phyloP scores from a whole-genome alignment of 2,329 filamentous ascomycete species.

The Fusarium solani-melongenae region DNA sequence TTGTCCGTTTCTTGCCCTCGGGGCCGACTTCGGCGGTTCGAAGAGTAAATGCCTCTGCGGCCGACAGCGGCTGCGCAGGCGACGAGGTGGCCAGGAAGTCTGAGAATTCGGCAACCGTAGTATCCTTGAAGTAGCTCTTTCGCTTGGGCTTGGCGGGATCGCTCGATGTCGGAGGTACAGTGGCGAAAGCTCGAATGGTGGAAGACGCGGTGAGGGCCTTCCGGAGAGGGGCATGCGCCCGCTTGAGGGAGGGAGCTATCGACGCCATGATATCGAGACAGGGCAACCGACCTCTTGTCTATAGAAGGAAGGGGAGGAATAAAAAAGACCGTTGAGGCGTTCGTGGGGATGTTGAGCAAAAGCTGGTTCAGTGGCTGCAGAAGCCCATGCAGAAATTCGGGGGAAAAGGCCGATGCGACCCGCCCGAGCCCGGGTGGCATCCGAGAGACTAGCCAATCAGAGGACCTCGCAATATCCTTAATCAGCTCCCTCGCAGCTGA shows the following conservation, averaged over 20 bases:
- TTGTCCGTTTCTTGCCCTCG: constrained; percentile 69
- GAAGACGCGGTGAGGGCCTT: constrained; percentile 51
- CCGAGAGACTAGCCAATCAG: constrained; percentile 36
- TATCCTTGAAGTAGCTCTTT: constrained; percentile 70
- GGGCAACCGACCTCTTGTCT: neutral
- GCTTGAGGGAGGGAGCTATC: constrained; percentile 54
- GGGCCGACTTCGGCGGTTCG: constrained; percentile 74
- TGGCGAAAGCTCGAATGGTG: constrained; percentile 57
- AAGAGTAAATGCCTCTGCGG: constrained; percentile 68
- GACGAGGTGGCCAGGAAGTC: constrained; percentile 64
- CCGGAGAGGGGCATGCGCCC: constrained; percentile 56
- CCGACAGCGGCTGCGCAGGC: constrained; percentile 55
- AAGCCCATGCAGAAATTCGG: constrained; percentile 43
- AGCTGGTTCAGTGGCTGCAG: constrained; percentile 29
- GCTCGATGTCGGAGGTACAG: constrained; percentile 53
- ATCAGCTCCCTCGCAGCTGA: constrained; percentile 28
- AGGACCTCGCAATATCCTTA: constrained; percentile 28
- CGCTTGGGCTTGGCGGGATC: constrained; percentile 44
- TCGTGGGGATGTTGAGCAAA: constrained; percentile 33
- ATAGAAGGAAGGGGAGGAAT: neutral
- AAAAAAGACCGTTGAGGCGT: constrained; percentile 15
- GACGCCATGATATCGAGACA: constrained; percentile 49
- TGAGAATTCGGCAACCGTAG: constrained; percentile 65
- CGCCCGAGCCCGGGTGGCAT: constrained; percentile 33
- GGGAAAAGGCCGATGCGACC: constrained; percentile 42